Percentiles rank a stretch among this genome's conserved stretches.
phyloP scores from a whole-genome alignment of 176 grass and related monocot species.

The Ananas comosus region DNA sequence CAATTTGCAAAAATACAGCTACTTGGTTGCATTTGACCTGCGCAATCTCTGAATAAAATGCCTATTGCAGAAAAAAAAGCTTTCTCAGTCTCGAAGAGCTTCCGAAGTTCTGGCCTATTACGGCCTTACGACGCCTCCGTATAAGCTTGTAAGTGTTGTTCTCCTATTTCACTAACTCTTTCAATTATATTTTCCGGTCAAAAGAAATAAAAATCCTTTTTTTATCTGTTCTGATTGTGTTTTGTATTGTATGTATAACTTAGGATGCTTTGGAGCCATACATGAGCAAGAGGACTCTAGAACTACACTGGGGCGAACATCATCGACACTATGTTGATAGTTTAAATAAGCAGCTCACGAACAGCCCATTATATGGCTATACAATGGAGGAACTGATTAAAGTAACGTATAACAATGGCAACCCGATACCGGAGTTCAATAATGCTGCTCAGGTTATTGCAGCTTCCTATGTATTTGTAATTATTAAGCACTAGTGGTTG shows the following conservation, averaged over 20 bases:
- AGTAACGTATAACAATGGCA: conserved; percentile 92
- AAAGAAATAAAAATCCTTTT: background rate
- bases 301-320: conserved; percentile 79
- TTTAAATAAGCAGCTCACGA: conserved; percentile 65
- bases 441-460: conserved; percentile 50
- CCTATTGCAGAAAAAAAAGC: conserved; percentile 31
- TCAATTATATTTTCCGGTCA: background rate
- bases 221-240: background rate
- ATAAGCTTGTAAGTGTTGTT: conserved; percentile 47
- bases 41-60: background rate
- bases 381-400: conserved; percentile 84
- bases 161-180: background rate
- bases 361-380: conserved; percentile 65
- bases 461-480: background rate
- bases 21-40: no score
- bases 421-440: conserved; percentile 79
- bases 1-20: no score
- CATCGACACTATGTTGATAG: conserved; percentile 60
- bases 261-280: conserved; percentile 94
- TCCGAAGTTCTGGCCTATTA: conserved; percentile 52
- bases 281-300: conserved; percentile 65
- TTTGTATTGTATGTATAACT: no score
- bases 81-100: conserved; percentile 18
- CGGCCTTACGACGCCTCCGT: conserved; percentile 64
- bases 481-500: background rate